Evolutionary conservation across 2,329 filamentous ascomycete genomes (phyloP).

Genomic region (Ophiocordyceps robertsii): DNA sequence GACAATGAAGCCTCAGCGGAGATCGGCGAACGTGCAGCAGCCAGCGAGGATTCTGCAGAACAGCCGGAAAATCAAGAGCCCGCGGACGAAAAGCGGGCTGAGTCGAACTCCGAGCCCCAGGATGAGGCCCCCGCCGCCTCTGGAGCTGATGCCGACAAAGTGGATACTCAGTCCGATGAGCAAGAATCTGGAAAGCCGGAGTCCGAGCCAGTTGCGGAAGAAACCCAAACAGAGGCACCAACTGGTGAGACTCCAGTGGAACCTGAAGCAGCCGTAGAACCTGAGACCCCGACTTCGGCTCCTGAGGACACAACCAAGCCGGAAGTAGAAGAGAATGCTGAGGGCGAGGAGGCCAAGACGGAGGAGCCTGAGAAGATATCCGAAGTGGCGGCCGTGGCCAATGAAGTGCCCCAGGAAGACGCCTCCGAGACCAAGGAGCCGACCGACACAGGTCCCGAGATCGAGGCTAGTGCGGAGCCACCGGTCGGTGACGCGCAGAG

Average conservation of each 20-base stretch:
- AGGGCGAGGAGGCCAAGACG: neutral
- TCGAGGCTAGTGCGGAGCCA: neutral
- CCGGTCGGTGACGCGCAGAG: neutral
- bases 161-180: no score
- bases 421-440: neutral
- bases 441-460: neutral
- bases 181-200: no score
- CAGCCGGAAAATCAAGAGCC: neutral
- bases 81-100: neutral
- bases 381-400: neutral
- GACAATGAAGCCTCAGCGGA: no score
- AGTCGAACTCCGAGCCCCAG: neutral
- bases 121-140: neutral
- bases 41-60: neutral
- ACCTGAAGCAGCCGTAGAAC: neutral
- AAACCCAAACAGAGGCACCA: no score
- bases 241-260: no score
- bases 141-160: neutral
- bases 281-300: neutral
- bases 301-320: neutral
- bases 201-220: no score
- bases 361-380: neutral
- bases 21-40: no score
- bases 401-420: neutral
- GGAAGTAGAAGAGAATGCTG: neutral